Evolutionary conservation across 2,329 filamentous ascomycete species (phyloP).

Genomic region (Waltergamsia citrina): DNA sequence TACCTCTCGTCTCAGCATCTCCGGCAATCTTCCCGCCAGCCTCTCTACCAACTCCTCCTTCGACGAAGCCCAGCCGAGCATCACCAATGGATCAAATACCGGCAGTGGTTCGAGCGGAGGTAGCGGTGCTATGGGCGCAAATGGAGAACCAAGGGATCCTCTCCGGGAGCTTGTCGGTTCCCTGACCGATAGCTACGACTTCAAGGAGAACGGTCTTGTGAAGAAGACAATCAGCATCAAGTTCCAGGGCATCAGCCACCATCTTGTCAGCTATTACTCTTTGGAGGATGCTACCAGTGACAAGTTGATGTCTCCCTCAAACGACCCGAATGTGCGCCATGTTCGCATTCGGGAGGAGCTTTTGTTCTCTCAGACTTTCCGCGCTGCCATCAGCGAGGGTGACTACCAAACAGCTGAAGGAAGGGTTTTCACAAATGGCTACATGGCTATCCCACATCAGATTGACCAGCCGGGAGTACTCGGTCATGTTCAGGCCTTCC

Average conservation of each 20-base stretch:
- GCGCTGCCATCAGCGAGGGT: constrained; percentile 53
- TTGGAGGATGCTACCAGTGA: constrained; percentile 65
- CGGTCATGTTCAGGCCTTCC: too few relatives aligned
- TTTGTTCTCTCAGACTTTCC: constrained; percentile 55
- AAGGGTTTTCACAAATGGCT: constrained; percentile 5
- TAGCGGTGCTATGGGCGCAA: background rate
- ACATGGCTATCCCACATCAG: background rate
- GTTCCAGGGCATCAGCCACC: constrained; percentile 66
- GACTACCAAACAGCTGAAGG: constrained; percentile 30
- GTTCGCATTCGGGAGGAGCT: constrained; percentile 49
- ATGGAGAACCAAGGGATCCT: constrained; percentile 13
- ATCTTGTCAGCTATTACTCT: constrained; percentile 83
- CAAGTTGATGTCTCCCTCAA: constrained; percentile 47
- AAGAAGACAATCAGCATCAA: constrained; percentile 90
- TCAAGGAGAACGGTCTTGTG: constrained; percentile 72
- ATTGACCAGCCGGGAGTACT: too few relatives aligned
- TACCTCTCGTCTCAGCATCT: constrained; percentile 6
- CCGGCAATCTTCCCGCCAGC: too few relatives aligned
- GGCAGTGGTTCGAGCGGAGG: too few relatives aligned
- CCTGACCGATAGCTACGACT: constrained; percentile 80
- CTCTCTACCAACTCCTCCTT: constrained; percentile 7
- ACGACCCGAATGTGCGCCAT: constrained; percentile 25
- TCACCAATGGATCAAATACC: constrained; percentile 5
- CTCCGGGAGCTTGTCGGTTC: constrained; percentile 59
- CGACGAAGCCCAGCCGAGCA: constrained; percentile 4